phyloP scores from a whole-genome alignment of 192 early-diverging fungal species.

The Podila horticola region DNA sequence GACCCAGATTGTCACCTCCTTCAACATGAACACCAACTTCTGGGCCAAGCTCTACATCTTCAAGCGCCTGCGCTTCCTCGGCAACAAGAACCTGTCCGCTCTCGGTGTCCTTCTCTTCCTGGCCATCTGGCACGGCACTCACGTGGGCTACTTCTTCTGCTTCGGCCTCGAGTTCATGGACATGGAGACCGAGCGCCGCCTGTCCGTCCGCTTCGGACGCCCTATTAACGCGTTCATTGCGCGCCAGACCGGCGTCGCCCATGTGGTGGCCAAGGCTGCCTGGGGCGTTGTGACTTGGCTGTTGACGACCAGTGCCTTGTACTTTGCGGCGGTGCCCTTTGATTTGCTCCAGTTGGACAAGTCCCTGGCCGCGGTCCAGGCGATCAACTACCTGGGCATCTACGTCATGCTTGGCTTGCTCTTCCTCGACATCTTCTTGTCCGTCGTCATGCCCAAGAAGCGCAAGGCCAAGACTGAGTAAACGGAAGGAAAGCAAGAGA shows the following conservation, averaged over 20 bases:
- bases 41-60: slow-evolving; percentile 73
- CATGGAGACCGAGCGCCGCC: slow-evolving; percentile 58
- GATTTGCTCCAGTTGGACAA: slow-evolving; percentile 55
- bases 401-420: slow-evolving; percentile 31
- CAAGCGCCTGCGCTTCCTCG: slow-evolving; percentile 65
- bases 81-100: slow-evolving; percentile 64
- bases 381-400: slow-evolving; percentile 41
- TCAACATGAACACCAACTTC: slow-evolving; percentile 74
- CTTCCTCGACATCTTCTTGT: slow-evolving; percentile 24
- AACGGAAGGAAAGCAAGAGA: background rate
- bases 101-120: slow-evolving; percentile 60
- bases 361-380: slow-evolving; percentile 18
- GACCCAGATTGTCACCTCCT: slow-evolving; percentile 61
- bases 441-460: slow-evolving; percentile 46
- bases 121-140: slow-evolving; percentile 72
- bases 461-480: slow-evolving; percentile 52
- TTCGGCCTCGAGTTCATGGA: slow-evolving; percentile 69
- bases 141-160: slow-evolving; percentile 65
- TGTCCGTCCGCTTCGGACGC: slow-evolving; percentile 39
- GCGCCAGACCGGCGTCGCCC: slow-evolving; percentile 17
- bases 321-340: slow-evolving; percentile 63
- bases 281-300: slow-evolving; percentile 55
- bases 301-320: slow-evolving; percentile 52
- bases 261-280: slow-evolving; percentile 8
- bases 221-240: slow-evolving; percentile 47